phyloP scores from a whole-genome alignment of 2,329 filamentous ascomycete species.

The Calonectria leucothoes region DNA sequence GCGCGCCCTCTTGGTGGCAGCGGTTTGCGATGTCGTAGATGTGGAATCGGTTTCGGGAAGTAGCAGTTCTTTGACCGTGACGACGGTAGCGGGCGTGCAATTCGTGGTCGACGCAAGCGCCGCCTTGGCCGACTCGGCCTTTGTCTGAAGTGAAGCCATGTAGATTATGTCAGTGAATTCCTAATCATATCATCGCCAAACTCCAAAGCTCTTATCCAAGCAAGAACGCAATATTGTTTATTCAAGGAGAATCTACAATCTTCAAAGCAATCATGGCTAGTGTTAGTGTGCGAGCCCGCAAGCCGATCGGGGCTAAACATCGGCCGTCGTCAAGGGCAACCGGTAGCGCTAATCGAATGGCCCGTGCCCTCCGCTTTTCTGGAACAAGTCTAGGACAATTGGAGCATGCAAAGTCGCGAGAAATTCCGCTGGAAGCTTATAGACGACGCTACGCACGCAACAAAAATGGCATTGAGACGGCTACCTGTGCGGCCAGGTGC shows the following conservation, averaged over 20 bases:
- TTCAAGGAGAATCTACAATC: constrained; percentile 36
- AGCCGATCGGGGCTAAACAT: constrained; percentile 46
- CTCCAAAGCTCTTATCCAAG: constrained; percentile 37
- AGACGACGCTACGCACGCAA: neutral
- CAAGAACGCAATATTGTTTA: constrained; percentile 37
- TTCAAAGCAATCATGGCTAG: constrained; percentile 26
- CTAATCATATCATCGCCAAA: constrained; percentile 49
- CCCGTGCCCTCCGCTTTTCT: constrained; percentile 36
- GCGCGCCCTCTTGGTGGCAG: constrained; percentile 43
- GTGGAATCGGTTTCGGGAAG: constrained; percentile 46
- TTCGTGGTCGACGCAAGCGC: constrained; percentile 64
- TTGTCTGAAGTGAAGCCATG: constrained; percentile 58
- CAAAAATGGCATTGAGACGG: constrained; percentile 32
- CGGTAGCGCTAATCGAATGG: constrained; percentile 27
- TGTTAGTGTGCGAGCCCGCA: constrained; percentile 24
- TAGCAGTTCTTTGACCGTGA: constrained; percentile 60
- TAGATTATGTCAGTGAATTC: constrained; percentile 39
- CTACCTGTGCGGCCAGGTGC: constrained; percentile 16
- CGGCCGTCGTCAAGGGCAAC: constrained; percentile 54
- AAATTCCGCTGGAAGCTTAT: neutral
- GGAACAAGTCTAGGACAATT: constrained; percentile 27
- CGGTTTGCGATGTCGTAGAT: constrained; percentile 38
- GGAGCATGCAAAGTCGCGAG: constrained; percentile 1
- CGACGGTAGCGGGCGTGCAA: constrained; percentile 63
- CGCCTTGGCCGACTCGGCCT: constrained; percentile 63